Evolutionary conservation across 225 moss, liverwort and hornwort species (phyloP).

Genomic region (Marchantia polymorpha): DNA sequence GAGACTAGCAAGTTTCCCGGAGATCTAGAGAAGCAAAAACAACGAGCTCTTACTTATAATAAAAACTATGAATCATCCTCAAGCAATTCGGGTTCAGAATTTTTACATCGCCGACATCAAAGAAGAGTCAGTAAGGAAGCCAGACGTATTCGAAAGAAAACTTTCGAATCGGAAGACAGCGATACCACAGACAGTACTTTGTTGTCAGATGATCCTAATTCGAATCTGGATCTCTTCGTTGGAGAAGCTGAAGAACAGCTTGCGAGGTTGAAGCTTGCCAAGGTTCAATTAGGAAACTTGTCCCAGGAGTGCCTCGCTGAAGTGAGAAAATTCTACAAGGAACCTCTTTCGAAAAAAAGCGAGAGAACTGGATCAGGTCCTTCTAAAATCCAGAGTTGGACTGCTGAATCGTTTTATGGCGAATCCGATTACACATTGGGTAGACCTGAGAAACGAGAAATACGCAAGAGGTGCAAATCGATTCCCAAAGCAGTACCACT

Average conservation of each 20-base stretch:
- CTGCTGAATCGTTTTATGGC: background rate
- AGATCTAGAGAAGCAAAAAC: too few relatives aligned
- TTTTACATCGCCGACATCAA: constrained; percentile 20
- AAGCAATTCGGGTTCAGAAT: background rate
- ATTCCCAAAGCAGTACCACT: background rate
- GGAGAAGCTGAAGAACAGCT: constrained; percentile 38
- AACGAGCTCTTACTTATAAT: background rate
- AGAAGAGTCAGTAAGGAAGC: constrained; percentile 9
- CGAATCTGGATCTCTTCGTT: constrained; percentile 24
- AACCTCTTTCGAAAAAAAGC: background rate
- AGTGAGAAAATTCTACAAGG: constrained; percentile 2
- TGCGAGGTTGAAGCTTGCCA: constrained; percentile 30
- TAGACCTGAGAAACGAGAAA: background rate
- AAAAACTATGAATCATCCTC: constrained; percentile 6
- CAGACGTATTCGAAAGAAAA: constrained; percentile 25
- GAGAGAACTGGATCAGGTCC: background rate
- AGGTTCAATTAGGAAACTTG: constrained; percentile 14
- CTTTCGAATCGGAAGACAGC: constrained; percentile 22
- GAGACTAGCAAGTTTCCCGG: background rate
- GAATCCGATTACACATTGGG: background rate
- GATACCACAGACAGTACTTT: constrained; percentile 18
- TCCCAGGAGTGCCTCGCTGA: constrained; percentile 14
- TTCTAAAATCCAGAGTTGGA: background rate
- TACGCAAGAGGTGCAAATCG: background rate
- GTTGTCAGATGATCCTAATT: background rate